A percentile compares a stretch with the other conserved stretches of the same genome.
Evolutionary conservation across 2,329 filamentous ascomycete genomes (phyloP).

Genomic region (Ophiognomonia clavigignenti-juglandacearum): DNA sequence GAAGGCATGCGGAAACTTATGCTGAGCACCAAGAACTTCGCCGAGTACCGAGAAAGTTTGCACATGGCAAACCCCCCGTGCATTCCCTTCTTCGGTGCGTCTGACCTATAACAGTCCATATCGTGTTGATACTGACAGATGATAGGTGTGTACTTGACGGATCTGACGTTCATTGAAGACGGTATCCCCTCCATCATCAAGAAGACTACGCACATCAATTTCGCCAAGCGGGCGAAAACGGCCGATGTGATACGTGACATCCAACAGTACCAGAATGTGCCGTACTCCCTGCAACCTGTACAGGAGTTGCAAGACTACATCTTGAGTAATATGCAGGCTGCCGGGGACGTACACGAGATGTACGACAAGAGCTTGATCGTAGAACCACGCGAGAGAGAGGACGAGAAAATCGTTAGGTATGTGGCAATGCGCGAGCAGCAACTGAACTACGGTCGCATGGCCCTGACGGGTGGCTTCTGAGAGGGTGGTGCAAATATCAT

Average conservation of each 20-base stretch:
- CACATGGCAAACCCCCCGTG: constrained; percentile 93
- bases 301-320: constrained; percentile 95
- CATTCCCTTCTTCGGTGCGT: constrained; percentile 92
- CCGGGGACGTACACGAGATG: constrained; percentile 97
- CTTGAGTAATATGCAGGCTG: constrained; percentile 89
- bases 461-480: constrained; percentile 13
- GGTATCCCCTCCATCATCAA: constrained; percentile 96
- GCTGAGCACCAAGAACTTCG: constrained; percentile 97
- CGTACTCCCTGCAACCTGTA: constrained; percentile 87
- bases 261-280: constrained; percentile 96
- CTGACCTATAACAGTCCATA: background rate
- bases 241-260: constrained; percentile 98
- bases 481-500: constrained; percentile 6
- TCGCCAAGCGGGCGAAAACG: constrained; percentile 95
- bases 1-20: constrained; percentile 93
- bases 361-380: constrained; percentile 94
- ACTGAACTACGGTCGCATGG: constrained; percentile 18
- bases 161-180: constrained; percentile 97
- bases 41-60: constrained; percentile 88
- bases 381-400: constrained; percentile 92
- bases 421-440: constrained; percentile 31
- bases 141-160: constrained; percentile 88
- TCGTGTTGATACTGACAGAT: constrained; percentile 14
- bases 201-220: constrained; percentile 96
- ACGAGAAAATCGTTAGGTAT: constrained; percentile 99